Evolutionary conservation across 2,329 filamentous ascomycete genomes (phyloP).

Genomic region (Cladosporium sp.): DNA sequence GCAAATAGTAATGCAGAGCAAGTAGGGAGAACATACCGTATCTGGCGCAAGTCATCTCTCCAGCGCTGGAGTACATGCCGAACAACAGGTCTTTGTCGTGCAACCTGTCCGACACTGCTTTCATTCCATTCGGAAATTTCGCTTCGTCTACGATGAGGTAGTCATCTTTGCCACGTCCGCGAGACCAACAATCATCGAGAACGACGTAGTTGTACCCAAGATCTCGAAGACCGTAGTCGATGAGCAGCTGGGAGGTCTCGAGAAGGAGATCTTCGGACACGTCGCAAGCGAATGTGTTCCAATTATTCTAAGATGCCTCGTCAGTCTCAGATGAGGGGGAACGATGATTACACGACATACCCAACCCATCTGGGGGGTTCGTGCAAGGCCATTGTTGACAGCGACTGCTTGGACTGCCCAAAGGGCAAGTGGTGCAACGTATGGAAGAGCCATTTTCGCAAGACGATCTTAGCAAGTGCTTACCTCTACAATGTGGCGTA

Average conservation of each 20-base stretch:
- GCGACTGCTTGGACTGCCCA: background rate
- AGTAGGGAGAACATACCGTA: constrained; percentile 17
- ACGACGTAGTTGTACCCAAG: constrained; percentile 47
- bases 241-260: constrained; percentile 40
- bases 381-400: constrained; percentile 31
- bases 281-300: constrained; percentile 45
- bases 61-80: constrained; percentile 49
- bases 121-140: constrained; percentile 44
- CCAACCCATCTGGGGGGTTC: constrained; percentile 36
- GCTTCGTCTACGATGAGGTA: constrained; percentile 36
- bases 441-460: constrained; percentile 1
- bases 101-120: constrained; percentile 39
- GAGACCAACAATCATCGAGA: constrained; percentile 50
- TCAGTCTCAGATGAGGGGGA: too few species aligned
- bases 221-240: constrained; percentile 43
- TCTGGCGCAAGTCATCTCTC: constrained; percentile 36
- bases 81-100: constrained; percentile 46
- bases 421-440: constrained; percentile 3
- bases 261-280: constrained; percentile 43
- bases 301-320: constrained; percentile 13
- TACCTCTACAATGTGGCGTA: background rate
- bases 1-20: background rate
- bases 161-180: constrained; percentile 39
- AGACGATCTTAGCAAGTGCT: background rate
- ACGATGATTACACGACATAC: background rate